These are phyloP conservation scores for Ceratobasidium sp. DNA, from an alignment of 1,284 basidiomycete genomes.

Conservation along the genomic window DNA sequence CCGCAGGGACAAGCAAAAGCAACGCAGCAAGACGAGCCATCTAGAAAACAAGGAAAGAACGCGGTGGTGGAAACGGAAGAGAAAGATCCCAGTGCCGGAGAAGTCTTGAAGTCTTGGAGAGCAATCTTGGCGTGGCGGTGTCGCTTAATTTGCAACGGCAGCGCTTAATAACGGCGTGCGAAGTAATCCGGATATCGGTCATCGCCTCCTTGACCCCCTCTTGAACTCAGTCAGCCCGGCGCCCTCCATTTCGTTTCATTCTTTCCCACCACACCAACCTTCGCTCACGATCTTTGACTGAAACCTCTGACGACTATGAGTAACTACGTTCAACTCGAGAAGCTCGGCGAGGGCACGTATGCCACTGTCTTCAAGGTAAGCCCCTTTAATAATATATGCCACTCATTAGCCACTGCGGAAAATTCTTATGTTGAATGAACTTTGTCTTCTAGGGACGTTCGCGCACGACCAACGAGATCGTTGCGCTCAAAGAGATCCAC, in stretches of 20 bases:
- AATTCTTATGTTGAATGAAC: slow-evolving; percentile 25
- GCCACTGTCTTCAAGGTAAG: slow-evolving; percentile 91
- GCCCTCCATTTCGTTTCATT: slow-evolving; percentile 14
- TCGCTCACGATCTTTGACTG: slow-evolving; percentile 47
- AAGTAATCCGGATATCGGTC: slow-evolving; percentile 3
- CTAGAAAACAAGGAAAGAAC: slow-evolving; percentile 5
- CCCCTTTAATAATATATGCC: background rate
- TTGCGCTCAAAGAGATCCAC: slow-evolving; percentile 94
- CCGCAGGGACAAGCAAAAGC: slow-evolving; percentile 23
- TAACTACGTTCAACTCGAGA: slow-evolving; percentile 80
- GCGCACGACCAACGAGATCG: slow-evolving; percentile 89
- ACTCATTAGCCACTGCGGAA: background rate
- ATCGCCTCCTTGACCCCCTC: slow-evolving; percentile 23
- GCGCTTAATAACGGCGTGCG: slow-evolving; percentile 38
- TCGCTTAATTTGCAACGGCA: slow-evolving; percentile 2
- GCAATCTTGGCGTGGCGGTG: slow-evolving; percentile 23
- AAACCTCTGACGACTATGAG: slow-evolving; percentile 3
- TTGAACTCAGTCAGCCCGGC: slow-evolving; percentile 40
- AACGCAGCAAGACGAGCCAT: slow-evolving; percentile 40
- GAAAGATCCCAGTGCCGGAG: slow-evolving; percentile 6
- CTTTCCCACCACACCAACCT: slow-evolving; percentile 33
- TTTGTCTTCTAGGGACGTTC: slow-evolving; percentile 74
- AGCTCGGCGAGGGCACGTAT: slow-evolving; percentile 89
- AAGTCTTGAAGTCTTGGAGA: slow-evolving; percentile 44
- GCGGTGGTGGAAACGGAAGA: slow-evolving; percentile 7